Evolutionary conservation across 106 monocot genomes (phyloP), one percentile per base, ranked within the genome.

Genomic region (Platanthera zijinensis): DNA sequence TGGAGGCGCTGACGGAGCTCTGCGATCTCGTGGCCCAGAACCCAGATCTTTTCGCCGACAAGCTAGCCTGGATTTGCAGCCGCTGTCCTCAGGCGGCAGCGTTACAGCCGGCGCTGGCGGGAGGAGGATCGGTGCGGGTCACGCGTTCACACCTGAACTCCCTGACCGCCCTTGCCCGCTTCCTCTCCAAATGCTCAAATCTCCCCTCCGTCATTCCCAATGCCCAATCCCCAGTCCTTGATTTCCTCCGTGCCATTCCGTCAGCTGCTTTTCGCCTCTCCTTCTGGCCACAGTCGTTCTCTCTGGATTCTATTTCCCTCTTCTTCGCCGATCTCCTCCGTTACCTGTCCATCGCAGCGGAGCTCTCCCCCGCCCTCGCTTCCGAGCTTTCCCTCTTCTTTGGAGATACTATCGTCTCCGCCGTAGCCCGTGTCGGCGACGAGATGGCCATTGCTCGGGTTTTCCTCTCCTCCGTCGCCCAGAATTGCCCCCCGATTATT

Each of bases 1-100:
- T 96, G 96, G 96, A 93, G 64, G 86, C 92, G 46, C 81, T 97
- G 32, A 89, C 83, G 74, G 87, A 94, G 82, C 94, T 99, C 85
- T 94, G 91, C 84, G 97, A 99, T 78, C 87, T 94, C 52, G 74
- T 97, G 74, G 80, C 93, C 12, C 69, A 85, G 66, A 88, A 88
- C 77, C 97, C 97, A 8, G 77, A 66, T 17, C 86, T 85, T 61
- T 92, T 90, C 72, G 80, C 91, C 76, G 89, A 93, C 86, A 99
- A 99, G 86, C 83, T 97, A 51, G 78, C 87, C 6, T 97, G 97
- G 97, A 90, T 99, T 83, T 88, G 84, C 86, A 75, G 78, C 83
- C 93, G 97, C 66, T 94, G 93, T 80, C 90, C 88, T 1, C 66
- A 90, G 11, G 18, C 75, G 19, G 79, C 79, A 61, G 84, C 75